These are phyloP conservation scores for Termitomyces bulborhizus DNA, from an alignment of 768 basidiomycete genomes.

Conservation along the genomic window DNA sequence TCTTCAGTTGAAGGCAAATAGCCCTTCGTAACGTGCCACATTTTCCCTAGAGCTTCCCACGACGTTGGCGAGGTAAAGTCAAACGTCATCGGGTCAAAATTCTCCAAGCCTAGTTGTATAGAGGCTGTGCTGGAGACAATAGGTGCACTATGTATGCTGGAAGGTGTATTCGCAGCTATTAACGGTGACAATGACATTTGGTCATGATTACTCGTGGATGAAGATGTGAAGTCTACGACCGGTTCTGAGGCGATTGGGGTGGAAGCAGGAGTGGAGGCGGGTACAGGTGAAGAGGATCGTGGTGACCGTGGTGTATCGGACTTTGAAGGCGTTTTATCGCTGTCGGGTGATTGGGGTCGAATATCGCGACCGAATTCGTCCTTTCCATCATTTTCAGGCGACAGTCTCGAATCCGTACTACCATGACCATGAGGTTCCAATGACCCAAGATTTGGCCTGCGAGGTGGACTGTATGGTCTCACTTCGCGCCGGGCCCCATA, in stretches of 20 bases:
- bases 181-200: constrained; percentile 35
- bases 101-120: constrained; percentile 47
- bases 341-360: constrained; percentile 45
- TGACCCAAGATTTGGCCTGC: constrained; percentile 32
- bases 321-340: constrained; percentile 20
- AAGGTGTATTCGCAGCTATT: constrained; percentile 57
- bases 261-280: constrained; percentile 13
- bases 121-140: constrained; percentile 29
- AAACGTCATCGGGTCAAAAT: constrained; percentile 67
- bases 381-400: constrained; percentile 39
- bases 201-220: constrained; percentile 40
- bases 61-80: constrained; percentile 66
- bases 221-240: constrained; percentile 36
- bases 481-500: constrained; percentile 42
- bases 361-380: constrained; percentile 88
- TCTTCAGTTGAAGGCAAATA: constrained; percentile 66
- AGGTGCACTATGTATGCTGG: constrained; percentile 37
- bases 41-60: constrained; percentile 77
- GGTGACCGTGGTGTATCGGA: constrained; percentile 16
- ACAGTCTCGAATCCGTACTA: constrained; percentile 15
- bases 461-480: constrained; percentile 57
- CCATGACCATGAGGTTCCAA: constrained; percentile 17
- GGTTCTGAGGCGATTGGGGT: constrained; percentile 19
- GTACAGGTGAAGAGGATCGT: constrained; percentile 14
- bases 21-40: constrained; percentile 70